Conservation (phyloP, 352 stramenopile species). For the Sclerospora graminicola region DNA sequence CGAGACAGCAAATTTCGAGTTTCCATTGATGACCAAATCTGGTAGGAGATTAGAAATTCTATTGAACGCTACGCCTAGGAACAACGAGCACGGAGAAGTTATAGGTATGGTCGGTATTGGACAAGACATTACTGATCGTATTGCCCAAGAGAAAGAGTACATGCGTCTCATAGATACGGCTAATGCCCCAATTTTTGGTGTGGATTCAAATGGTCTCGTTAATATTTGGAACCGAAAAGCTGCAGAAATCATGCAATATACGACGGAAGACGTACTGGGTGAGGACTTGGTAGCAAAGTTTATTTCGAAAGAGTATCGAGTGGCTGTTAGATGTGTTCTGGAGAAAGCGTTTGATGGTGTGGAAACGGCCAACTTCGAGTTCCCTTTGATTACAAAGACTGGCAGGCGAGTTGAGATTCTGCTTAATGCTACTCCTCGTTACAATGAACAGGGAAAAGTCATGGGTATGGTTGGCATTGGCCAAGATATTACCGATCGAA, state of each 20-base stretch:
- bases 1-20: conserved; percentile 60
- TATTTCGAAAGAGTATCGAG: conserved; percentile 47
- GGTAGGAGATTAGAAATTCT: conserved; percentile 62
- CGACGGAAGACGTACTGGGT: conserved; percentile 45
- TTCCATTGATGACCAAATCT: conserved; percentile 63
- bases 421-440: conserved; percentile 62
- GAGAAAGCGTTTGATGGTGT: conserved; percentile 33
- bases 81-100: conserved; percentile 46
- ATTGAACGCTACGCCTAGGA: conserved; percentile 53
- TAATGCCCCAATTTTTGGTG: conserved; percentile 77
- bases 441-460: conserved; percentile 52
- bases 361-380: conserved; percentile 50
- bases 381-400: conserved; percentile 41
- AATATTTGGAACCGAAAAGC: conserved; percentile 79
- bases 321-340: conserved; percentile 33
- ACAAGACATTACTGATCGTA: conserved; percentile 52
- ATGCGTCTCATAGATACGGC: conserved; percentile 73
- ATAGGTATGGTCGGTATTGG: conserved; percentile 59
- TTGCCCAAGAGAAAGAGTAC: conserved; percentile 68
- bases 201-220: conserved; percentile 40
- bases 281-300: conserved; percentile 63
- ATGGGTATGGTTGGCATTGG: conserved; percentile 74
- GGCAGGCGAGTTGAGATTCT: conserved; percentile 45
- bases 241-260: conserved; percentile 67
- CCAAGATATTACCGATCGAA: conserved; percentile 54